A percentile compares a stretch with the other conserved stretches of the same genome.
phyloP scores from a whole-genome alignment of 1,284 basidiomycete genomes.

The Sanghuangporus weigelae region DNA sequence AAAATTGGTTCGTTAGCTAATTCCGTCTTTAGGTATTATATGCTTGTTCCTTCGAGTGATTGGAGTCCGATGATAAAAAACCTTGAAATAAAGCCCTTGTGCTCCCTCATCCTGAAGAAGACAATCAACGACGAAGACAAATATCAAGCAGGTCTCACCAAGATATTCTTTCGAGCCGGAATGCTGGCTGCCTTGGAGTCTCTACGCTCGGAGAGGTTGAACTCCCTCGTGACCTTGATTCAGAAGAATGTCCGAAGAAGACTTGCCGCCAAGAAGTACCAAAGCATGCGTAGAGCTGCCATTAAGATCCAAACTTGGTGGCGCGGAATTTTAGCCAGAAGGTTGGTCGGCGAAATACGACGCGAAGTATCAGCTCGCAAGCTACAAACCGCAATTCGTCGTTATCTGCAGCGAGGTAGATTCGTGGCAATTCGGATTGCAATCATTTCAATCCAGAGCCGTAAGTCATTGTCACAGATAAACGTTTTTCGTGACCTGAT shows the following conservation, averaged over 20 bases:
- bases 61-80: conserved; percentile 83
- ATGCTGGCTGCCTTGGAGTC: conserved; percentile 98
- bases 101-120: conserved; percentile 77
- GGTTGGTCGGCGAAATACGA: conserved; percentile 67
- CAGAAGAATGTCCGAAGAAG: conserved; percentile 95
- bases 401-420: conserved; percentile 68
- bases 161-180: conserved; percentile 99
- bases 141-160: conserved; percentile 95
- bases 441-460: conserved; percentile 77
- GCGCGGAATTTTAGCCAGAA: conserved; percentile 78
- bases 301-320: conserved; percentile 93
- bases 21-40: conserved; percentile 74
- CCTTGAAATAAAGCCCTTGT: conserved; percentile 78
- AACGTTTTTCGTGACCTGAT: background rate
- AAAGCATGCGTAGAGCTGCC: conserved; percentile 63
- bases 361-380: conserved; percentile 71
- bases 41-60: conserved; percentile 84
- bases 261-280: conserved; percentile 82
- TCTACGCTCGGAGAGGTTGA: conserved; percentile 81
- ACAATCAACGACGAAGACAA: conserved; percentile 93
- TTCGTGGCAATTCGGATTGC: conserved; percentile 64
- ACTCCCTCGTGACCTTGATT: conserved; percentile 88
- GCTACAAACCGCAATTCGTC: conserved; percentile 72
- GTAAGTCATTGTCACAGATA: conserved; percentile 48
- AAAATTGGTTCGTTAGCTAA: background rate